Percentiles rank a stretch among this genome's conserved stretches.
These are phyloP conservation scores for Limnomonas spitsbergensis DNA, from an alignment of 139 green algal genomes.

Conservation along the genomic window DNA sequence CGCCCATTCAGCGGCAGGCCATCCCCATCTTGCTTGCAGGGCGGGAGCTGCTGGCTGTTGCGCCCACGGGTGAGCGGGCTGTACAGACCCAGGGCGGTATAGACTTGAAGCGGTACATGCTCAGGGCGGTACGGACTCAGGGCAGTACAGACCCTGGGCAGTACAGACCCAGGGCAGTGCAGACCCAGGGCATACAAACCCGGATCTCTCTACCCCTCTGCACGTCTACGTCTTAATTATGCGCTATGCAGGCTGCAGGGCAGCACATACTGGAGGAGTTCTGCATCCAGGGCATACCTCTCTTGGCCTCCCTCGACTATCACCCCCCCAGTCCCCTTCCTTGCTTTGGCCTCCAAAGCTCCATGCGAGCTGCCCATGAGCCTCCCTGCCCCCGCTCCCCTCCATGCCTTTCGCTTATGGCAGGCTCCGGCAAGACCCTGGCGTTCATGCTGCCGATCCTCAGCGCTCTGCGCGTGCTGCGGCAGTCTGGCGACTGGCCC, in stretches of 20 bases:
- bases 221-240: too few species aligned
- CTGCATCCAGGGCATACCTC: too few species aligned
- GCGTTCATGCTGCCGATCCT: slow-evolving; percentile 87
- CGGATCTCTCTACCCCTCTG: too few species aligned
- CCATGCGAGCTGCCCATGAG: too few species aligned
- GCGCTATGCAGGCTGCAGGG: too few species aligned
- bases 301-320: too few species aligned
- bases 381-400: too few species aligned
- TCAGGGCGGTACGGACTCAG: background rate
- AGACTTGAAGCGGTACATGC: background rate
- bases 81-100: background rate
- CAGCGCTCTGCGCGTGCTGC: slow-evolving; percentile 20
- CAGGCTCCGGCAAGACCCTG: slow-evolving; percentile 86
- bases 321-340: too few species aligned
- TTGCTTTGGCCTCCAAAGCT: too few species aligned
- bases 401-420: too few species aligned
- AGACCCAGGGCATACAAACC: too few species aligned
- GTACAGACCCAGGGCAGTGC: background rate
- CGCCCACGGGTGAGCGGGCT: slow-evolving; percentile 79
- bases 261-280: too few species aligned
- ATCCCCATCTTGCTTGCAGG: slow-evolving; percentile 66
- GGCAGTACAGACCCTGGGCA: background rate
- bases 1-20: slow-evolving; percentile 90
- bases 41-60: slow-evolving; percentile 77
- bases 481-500: slow-evolving; percentile 21